Evolutionary conservation across 1,284 basidiomycete genomes (phyloP).

Genomic region (Ganoderma leucocontextum): DNA sequence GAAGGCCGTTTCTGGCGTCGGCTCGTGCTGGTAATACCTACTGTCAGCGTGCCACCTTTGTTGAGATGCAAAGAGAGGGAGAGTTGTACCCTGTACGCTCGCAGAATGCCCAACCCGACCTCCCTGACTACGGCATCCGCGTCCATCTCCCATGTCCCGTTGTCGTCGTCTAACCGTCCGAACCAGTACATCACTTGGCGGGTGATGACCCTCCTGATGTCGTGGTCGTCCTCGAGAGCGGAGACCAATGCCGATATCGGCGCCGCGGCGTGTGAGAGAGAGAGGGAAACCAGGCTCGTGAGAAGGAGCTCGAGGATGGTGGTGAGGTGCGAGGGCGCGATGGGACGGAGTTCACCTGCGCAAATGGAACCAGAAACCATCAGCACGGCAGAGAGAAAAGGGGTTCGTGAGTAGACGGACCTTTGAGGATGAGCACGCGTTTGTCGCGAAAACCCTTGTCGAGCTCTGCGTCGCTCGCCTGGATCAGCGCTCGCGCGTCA

Average conservation of each 20-base stretch:
- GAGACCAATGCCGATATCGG: conserved; percentile 62
- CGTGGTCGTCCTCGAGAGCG: conserved; percentile 77
- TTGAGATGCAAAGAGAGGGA: background rate
- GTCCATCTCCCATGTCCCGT: conserved; percentile 68
- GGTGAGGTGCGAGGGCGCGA: conserved; percentile 70
- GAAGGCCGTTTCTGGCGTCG: conserved; percentile 64
- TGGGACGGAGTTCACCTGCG: conserved; percentile 72
- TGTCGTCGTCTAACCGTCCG: conserved; percentile 53
- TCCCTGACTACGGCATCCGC: conserved; percentile 65
- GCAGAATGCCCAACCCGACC: conserved; percentile 76
- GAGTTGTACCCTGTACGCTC: conserved; percentile 64
- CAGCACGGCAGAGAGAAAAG: too few species aligned
- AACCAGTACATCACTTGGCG: conserved; percentile 84
- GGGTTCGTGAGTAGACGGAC: conserved; percentile 45
- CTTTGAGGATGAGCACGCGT: conserved; percentile 77
- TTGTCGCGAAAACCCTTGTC: conserved; percentile 66
- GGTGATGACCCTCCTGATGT: conserved; percentile 68
- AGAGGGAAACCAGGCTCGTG: conserved; percentile 69
- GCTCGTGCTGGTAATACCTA: conserved; percentile 54
- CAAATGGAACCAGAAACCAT: background rate
- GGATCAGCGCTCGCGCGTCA: conserved; percentile 70
- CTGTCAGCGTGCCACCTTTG: background rate
- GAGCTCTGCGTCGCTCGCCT: conserved; percentile 82
- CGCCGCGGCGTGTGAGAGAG: conserved; percentile 56
- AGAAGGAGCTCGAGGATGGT: conserved; percentile 79